A percentile compares a stretch with the other conserved stretches of the same genome.
Conservation (phyloP, 768 basidiomycete species). For the Antrodiella citrinella region DNA sequence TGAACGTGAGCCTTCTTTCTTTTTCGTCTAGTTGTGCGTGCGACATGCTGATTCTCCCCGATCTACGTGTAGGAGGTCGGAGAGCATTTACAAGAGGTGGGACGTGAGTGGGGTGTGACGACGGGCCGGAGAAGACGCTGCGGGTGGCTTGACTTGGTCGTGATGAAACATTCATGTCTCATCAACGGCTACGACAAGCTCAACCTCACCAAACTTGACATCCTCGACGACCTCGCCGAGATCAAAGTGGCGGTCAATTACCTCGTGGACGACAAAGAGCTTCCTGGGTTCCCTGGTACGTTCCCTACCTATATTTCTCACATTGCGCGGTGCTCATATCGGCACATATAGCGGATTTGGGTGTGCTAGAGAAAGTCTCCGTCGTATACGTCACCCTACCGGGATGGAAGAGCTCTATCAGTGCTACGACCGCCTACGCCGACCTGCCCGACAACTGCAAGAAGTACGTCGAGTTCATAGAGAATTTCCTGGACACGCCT, state of each 20-base stretch:
- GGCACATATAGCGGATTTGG: slow-evolving; percentile 63
- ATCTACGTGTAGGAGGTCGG: slow-evolving; percentile 54
- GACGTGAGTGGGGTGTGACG: slow-evolving; percentile 84
- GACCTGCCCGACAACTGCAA: slow-evolving; percentile 79
- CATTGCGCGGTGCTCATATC: background rate
- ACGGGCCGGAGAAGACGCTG: slow-evolving; percentile 90
- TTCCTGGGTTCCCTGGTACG: slow-evolving; percentile 83
- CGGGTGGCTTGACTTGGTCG: slow-evolving; percentile 97
- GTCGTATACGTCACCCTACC: slow-evolving; percentile 86
- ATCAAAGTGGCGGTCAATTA: slow-evolving; percentile 88
- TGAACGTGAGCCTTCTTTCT: slow-evolving; percentile 51
- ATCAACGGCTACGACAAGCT: slow-evolving; percentile 94
- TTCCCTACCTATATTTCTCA: slow-evolving; percentile 7
- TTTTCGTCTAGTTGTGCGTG: background rate
- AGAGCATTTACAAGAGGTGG: slow-evolving; percentile 86
- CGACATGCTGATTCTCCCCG: slow-evolving; percentile 1
- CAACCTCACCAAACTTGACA: slow-evolving; percentile 95
- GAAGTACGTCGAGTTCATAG: slow-evolving; percentile 83
- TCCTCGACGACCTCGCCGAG: slow-evolving; percentile 77
- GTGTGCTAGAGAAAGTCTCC: slow-evolving; percentile 65
- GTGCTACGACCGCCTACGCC: slow-evolving; percentile 50
- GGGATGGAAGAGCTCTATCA: slow-evolving; percentile 85
- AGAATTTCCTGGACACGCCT: slow-evolving; percentile 59
- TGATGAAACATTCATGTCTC: slow-evolving; percentile 83
- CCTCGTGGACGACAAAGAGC: slow-evolving; percentile 62